phyloP scores from a whole-genome alignment of 176 grass and related monocot genomes.

The Tillandsia fasciculata region DNA sequence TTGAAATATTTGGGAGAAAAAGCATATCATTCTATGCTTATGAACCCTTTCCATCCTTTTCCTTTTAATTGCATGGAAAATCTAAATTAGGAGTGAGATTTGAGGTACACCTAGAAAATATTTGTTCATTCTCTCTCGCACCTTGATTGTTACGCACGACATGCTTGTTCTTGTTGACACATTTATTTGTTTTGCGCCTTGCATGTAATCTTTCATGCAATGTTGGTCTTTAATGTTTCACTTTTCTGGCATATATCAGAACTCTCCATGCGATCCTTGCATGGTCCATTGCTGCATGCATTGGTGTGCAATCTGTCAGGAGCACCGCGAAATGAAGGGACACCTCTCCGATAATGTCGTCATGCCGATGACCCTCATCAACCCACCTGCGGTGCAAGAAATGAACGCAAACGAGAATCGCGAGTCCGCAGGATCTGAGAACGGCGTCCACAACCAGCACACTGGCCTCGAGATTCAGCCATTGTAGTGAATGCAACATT shows the following conservation, averaged over 20 bases:
- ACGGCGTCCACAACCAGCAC: constrained; percentile 19
- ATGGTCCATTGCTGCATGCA: constrained; percentile 54
- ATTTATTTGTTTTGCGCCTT: not conserved
- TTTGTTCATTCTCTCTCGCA: too few species aligned
- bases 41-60: too few species aligned
- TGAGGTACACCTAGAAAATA: too few species aligned
- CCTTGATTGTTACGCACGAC: too few species aligned
- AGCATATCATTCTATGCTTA: not conserved
- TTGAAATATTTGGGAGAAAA: not conserved
- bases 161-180: too few species aligned
- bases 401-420: constrained; percentile 30
- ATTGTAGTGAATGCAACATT: constrained; percentile 11
- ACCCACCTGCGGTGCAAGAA: constrained; percentile 49
- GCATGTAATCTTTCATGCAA: not conserved
- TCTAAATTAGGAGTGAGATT: too few species aligned
- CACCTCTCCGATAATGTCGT: constrained; percentile 31
- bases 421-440: not conserved
- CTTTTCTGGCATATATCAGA: constrained; percentile 19
- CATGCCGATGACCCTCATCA: constrained; percentile 33
- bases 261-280: constrained; percentile 51
- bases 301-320: constrained; percentile 58
- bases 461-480: constrained; percentile 26
- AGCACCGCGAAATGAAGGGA: constrained; percentile 58
- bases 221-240: not conserved
- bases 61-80: not conserved